These are phyloP conservation scores for Sanghuangporus sanghuang DNA, from an alignment of 1,284 basidiomycete genomes.

Conservation along the genomic window DNA sequence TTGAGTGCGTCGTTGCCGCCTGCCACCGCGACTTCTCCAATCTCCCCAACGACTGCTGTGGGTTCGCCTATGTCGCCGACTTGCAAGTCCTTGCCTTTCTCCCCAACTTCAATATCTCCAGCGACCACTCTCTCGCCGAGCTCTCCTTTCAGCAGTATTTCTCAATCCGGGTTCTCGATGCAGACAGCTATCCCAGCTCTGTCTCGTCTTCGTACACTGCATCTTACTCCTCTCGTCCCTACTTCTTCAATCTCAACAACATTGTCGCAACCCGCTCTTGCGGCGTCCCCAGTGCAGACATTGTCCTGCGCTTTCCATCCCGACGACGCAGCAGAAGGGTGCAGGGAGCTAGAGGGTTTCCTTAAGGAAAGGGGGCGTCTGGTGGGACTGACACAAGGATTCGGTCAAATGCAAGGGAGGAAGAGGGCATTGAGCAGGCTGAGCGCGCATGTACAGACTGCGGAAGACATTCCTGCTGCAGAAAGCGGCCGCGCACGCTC, in stretches of 20 bases:
- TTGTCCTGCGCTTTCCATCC: constrained; percentile 54
- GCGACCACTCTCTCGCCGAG: neutral
- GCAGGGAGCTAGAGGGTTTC: constrained; percentile 50
- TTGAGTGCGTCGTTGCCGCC: constrained; percentile 46
- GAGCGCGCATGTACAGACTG: constrained; percentile 1
- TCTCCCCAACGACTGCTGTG: neutral
- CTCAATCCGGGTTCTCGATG: neutral
- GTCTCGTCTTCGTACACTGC: constrained; percentile 46
- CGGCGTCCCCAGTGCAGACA: constrained; percentile 54
- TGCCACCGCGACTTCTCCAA: constrained; percentile 37
- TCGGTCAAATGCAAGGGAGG: neutral
- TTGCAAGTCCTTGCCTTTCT: neutral
- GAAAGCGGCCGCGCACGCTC: neutral
- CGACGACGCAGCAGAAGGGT: constrained; percentile 54
- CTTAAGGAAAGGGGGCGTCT: constrained; percentile 38
- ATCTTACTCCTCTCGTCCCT: constrained; percentile 58
- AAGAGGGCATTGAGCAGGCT: constrained; percentile 9
- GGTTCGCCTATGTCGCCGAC: neutral
- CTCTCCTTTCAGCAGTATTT: neutral
- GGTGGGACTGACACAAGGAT: neutral
- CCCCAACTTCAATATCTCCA: neutral
- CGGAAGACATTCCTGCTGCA: neutral
- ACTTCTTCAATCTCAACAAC: constrained; percentile 55
- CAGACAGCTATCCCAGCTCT: constrained; percentile 24
- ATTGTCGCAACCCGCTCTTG: constrained; percentile 41